These are phyloP conservation scores for Salix koriyanagi DNA, from an alignment of 345 rosid species.

Conservation along the genomic window DNA sequence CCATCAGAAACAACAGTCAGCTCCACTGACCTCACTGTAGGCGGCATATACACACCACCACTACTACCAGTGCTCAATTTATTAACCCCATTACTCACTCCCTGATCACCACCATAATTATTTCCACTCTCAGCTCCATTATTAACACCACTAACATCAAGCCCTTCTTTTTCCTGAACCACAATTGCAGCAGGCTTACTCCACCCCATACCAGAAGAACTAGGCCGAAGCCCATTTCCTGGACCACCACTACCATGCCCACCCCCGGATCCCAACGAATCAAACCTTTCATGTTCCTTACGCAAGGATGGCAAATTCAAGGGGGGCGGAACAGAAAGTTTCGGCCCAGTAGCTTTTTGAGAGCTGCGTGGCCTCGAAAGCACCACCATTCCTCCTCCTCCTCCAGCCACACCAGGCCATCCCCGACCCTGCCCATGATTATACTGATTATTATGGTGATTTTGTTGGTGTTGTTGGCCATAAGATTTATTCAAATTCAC, in stretches of 20 bases:
- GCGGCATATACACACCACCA: slow-evolving; percentile 45
- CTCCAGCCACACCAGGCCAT: slow-evolving; percentile 41
- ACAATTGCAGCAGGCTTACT: slow-evolving; percentile 59
- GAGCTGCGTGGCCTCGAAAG: slow-evolving; percentile 90
- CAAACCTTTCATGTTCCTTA: slow-evolving; percentile 85
- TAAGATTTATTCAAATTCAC: slow-evolving; percentile 90
- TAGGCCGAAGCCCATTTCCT: slow-evolving; percentile 68
- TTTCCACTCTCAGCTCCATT: neutral
- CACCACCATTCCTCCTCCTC: slow-evolving; percentile 83
- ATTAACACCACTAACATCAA: slow-evolving; percentile 20
- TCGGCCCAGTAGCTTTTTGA: slow-evolving; percentile 75
- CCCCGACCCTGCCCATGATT: slow-evolving; percentile 39
- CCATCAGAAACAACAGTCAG: slow-evolving; percentile 29
- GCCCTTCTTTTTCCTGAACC: slow-evolving; percentile 55
- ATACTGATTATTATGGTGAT: slow-evolving; percentile 34
- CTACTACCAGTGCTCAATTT: slow-evolving; percentile 24
- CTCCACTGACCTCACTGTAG: slow-evolving; percentile 39
- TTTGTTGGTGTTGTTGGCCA: slow-evolving; percentile 58
- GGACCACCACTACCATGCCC: slow-evolving; percentile 60
- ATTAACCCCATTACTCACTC: slow-evolving; percentile 35
- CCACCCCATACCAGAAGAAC: slow-evolving; percentile 88
- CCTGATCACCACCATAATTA: slow-evolving; percentile 35
- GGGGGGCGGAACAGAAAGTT: slow-evolving; percentile 99
- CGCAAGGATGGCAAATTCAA: slow-evolving; percentile 89
- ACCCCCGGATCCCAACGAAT: slow-evolving; percentile 58